Base-by-base conservation (phyloP, 2,329 filamentous ascomycete genomes). In the Xylaria sp. region DNA sequence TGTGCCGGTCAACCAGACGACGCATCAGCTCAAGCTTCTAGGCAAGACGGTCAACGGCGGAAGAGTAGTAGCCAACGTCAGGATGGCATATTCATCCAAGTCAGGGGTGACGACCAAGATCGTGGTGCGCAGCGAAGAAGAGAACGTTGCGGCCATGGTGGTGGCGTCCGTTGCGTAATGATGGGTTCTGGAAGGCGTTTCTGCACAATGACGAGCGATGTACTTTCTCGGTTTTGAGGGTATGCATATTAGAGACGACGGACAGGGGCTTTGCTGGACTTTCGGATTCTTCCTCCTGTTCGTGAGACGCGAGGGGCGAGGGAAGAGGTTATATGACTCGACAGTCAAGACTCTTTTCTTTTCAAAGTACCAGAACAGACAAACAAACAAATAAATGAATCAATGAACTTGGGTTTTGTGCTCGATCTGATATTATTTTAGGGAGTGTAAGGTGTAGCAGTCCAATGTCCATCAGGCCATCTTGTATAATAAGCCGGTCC, bases 51-150 rank as follows among this genome's bases (percentile, higher is more conserved):
- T 97, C 59, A 87, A 84, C 29, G 94, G 93, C 34, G 94, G 94
- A 63, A 88, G 89, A 68, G 93, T 99, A 16, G 91, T 92, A 51
- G 90, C 89, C 56, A 87, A 85, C 62, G 86, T 97, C 61, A 85
- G 92, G 74, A 96, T 99, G 92, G 94, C 92, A 1, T 97, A 86
- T 76, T 95, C 91, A 57, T 86, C 89, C 66, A 96, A 95, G 82
- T 88, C 88, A 45, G 94, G 94, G 48, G 92, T 97, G 21, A 97
- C 94, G 54, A 95, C 93, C 68, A 97, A 97, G 84, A 91, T 99
- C 65, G 90, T 88, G 48, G 90, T 93, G 57, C 84, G 94, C 70
- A 90, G 89, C 72, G 94, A 99, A 73, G 94, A 99, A 75, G 91
- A 94, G 70, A 91, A 91, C 51, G 86, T 99, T 68, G 92, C 94